Percentiles rank a stretch among this genome's conserved stretches.
phyloP scores from a whole-genome alignment of 768 basidiomycete genomes.

The Podaxis sp. region DNA sequence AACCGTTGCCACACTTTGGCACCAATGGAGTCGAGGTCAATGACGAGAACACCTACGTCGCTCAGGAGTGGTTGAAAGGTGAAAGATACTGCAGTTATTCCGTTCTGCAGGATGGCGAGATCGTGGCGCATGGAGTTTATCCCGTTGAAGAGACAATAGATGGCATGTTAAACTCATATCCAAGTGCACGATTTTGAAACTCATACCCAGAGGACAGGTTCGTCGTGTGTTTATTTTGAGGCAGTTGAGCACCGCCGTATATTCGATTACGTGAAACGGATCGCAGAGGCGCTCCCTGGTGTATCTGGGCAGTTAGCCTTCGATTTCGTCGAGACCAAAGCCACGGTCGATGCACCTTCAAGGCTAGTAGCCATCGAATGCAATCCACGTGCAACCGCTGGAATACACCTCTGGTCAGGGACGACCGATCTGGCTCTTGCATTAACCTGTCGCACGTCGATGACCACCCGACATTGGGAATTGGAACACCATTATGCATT shows the following conservation, averaged over 20 bases:
- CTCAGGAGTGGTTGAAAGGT: slow-evolving; percentile 23
- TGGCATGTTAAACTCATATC: slow-evolving; percentile 9
- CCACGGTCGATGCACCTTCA: not conserved
- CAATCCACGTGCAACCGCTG: slow-evolving; percentile 21
- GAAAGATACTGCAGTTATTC: slow-evolving; percentile 22
- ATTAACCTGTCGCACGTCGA: slow-evolving; percentile 16
- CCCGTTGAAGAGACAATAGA: slow-evolving; percentile 24
- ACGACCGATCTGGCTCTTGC: slow-evolving; percentile 18
- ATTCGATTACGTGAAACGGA: slow-evolving; percentile 14
- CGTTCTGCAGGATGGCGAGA: slow-evolving; percentile 18
- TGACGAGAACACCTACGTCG: slow-evolving; percentile 21
- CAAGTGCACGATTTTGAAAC: not conserved
- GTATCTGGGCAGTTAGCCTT: slow-evolving; percentile 21
- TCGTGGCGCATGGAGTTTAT: slow-evolving; percentile 19
- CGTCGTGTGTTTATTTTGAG: slow-evolving; percentile 24
- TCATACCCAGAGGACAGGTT: slow-evolving; percentile 10
- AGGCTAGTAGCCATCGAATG: slow-evolving; percentile 22
- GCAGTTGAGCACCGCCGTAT: slow-evolving; percentile 17
- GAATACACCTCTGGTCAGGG: slow-evolving; percentile 21
- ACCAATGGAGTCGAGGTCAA: slow-evolving; percentile 15
- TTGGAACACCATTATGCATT: slow-evolving; percentile 2
- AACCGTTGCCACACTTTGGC: slow-evolving; percentile 12
- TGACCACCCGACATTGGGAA: not conserved
- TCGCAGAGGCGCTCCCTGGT: slow-evolving; percentile 15
- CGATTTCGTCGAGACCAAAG: slow-evolving; percentile 18